Evolutionary conservation across 1,284 basidiomycete genomes (phyloP), one percentile per base, ranked within the genome.

Genomic region (Ceratobasidium theobromae): DNA sequence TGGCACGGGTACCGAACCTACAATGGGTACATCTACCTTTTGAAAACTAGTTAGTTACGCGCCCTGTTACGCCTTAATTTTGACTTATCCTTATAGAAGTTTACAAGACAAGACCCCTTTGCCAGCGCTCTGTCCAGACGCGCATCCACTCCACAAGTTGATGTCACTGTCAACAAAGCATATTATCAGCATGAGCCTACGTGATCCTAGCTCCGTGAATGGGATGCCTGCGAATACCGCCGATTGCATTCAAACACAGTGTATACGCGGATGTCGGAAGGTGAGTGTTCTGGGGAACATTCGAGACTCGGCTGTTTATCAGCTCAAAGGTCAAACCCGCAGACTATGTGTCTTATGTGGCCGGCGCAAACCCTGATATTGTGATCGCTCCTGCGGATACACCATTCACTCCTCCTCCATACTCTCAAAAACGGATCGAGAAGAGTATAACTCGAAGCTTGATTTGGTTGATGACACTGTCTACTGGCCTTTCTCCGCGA

Each of bases 21-120:
- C 79, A 75, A 67, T 88, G 86, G 82, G 76, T 89, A 0, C 80
- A 88, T 69, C 75, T 90, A 0, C 84, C 89, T 0, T 90, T 91
- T 71, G 91, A 93, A 76, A 83, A 86, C 27, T 91, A 92, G 91
- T 91, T 74, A 82, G 89, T 80, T 46, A n/a, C 14, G 48, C 16
- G 38, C 28, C 27, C 25, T 48, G 11, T 16, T 48, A 38, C 49
- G 41, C 16, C 57, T 25, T 32, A 18, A 41, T 45, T 30, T 38
- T 33, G 41, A 45, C 53, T 53, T 38, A 46, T 66, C 43, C 51
- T 54, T 51, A 38, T 49, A 32, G 51, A 69, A 89, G 88, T 73
- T 72, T 90, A 57, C 86, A 89, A 68, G 80, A 81, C 53, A 76
- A 71, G 1, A 85, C 86, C 0, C 88, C 87, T 0, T 72, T 86